phyloP scores from a whole-genome alignment of 202 grass and related monocot species.

The Dendrocalamus latiflorus region DNA sequence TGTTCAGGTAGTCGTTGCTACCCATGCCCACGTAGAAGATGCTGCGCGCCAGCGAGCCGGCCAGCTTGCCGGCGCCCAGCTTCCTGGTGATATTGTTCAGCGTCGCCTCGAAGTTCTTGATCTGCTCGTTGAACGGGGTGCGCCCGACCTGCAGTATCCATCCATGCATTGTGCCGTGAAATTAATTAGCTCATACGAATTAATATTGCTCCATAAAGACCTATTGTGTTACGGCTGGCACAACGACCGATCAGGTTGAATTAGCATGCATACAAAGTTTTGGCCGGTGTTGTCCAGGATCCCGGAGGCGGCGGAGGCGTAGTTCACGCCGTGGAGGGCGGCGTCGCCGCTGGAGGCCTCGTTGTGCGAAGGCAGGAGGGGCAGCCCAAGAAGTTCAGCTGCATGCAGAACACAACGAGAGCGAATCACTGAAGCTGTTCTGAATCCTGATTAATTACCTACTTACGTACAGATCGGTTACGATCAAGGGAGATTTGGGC shows the following conservation, averaged over 20 bases:
- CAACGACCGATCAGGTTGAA: neutral
- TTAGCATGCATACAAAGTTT: conserved; percentile 66
- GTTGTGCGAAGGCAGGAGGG: conserved; percentile 65
- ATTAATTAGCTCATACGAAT: neutral
- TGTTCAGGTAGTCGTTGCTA: conserved; percentile 94
- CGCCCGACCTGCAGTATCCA: conserved; percentile 35
- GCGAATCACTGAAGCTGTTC: neutral
- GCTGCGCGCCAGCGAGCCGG: conserved; percentile 47
- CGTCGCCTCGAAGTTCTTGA: conserved; percentile 65
- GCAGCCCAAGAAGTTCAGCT: conserved; percentile 88
- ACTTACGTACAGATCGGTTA: neutral
- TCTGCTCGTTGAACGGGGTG: conserved; percentile 62
- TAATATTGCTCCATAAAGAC: neutral
- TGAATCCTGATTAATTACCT: neutral
- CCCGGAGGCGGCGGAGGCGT: conserved; percentile 79
- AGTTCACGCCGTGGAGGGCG: conserved; percentile 85
- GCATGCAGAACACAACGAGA: neutral
- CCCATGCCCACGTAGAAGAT: conserved; percentile 92
- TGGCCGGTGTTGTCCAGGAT: conserved; percentile 88
- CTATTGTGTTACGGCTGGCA: neutral
- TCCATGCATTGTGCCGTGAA: neutral
- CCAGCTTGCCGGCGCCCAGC: conserved; percentile 38
- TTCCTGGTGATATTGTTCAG: conserved; percentile 32
- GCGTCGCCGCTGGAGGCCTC: conserved; percentile 43
- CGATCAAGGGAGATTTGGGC: conserved; percentile 2